Base-by-base conservation (phyloP, 164 flowering plant genomes). In the Houttuynia cordata region DNA sequence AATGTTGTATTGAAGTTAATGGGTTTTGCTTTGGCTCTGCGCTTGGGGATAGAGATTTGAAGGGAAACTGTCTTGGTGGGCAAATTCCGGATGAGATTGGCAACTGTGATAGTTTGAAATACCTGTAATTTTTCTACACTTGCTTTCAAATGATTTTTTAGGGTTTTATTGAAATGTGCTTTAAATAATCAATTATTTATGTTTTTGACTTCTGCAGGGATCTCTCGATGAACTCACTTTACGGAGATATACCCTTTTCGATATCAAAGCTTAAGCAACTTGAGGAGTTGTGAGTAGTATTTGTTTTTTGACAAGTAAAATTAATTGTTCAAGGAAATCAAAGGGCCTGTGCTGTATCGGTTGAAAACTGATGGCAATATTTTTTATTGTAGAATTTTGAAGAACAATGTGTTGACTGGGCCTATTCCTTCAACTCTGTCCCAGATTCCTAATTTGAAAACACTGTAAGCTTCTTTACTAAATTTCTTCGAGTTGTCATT, bases 51-150 rank as follows among this genome's bases (percentile, higher is more conserved):
- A 92, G 98, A 58, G 96, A 92, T 62, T 72, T 92, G 62, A 84
- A 84, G 64, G 96, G 97, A 4, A 92, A 89, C 68, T 78, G 69
- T 14, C 62, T 92, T 50, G 82, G 82, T 0, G 97, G 98, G 39
- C 96, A 85, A 79, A 87, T 92, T 17, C 98, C 98, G 2, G 98
- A 89, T 76, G 98, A 92, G 69, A 82, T 92, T 37, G 97, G 97
- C 51, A 73, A 87, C 74, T 87, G 96, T 59, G 76, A 62, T 24
- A 69, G 69, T 21, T 76, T 92, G 19, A 60, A 64, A 40, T 49
- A 64, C 14, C 67, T 92, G 98, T 92, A 86, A 61, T 45, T 8
- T 58, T 3, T 37, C 25, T 55, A 1, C 0, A 0, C 56, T 51
- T 13, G n/a, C n/a, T n/a, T 41, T 30, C 21, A 6, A 24, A 30